A percentile compares a stretch with the other conserved stretches of the same genome.
phyloP scores from a whole-genome alignment of 1,284 basidiomycete species.

The Moesziomyces sp. region DNA sequence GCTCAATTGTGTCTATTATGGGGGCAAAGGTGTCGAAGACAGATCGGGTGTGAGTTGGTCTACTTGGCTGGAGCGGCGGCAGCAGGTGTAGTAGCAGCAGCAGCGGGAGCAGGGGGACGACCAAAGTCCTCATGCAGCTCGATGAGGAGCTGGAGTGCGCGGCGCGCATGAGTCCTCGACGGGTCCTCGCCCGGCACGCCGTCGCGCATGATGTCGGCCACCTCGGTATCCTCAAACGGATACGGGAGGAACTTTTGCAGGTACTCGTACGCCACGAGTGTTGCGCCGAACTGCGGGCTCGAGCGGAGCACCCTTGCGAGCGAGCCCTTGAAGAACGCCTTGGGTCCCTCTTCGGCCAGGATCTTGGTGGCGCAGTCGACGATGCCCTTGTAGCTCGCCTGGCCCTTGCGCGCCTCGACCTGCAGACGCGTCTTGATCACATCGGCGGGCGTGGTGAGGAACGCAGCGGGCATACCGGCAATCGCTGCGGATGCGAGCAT shows the following conservation, averaged over 20 bases:
- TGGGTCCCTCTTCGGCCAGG: conserved; percentile 81
- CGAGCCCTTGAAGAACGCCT: conserved; percentile 94
- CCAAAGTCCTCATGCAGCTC: conserved; percentile 60
- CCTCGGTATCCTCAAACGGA: conserved; percentile 43
- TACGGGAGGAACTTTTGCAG: conserved; percentile 68
- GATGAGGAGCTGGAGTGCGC: conserved; percentile 51
- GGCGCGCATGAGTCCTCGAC: conserved; percentile 48
- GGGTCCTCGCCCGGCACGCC: conserved; percentile 47
- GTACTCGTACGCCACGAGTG: conserved; percentile 87
- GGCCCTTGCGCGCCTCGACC: conserved; percentile 90
- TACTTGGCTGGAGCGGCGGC: conserved; percentile 22
- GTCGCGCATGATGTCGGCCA: conserved; percentile 43
- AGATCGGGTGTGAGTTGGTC: too few species aligned
- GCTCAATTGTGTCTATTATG: conserved; percentile 9
- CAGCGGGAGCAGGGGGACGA: conserved; percentile 24
- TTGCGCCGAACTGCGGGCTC: conserved; percentile 81
- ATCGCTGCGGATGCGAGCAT: conserved; percentile 83
- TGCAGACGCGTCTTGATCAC: conserved; percentile 99
- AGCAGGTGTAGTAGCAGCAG: background rate
- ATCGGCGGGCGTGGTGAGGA: conserved; percentile 73
- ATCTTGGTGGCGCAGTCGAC: conserved; percentile 90
- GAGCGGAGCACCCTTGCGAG: conserved; percentile 88
- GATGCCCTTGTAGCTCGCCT: conserved; percentile 92
- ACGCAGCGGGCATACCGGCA: conserved; percentile 87
- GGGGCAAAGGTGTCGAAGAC: background rate